A percentile compares a stretch with the other conserved stretches of the same genome.
phyloP scores from a whole-genome alignment of 805 yeast genomes.

The Lipomyces yamadae region DNA sequence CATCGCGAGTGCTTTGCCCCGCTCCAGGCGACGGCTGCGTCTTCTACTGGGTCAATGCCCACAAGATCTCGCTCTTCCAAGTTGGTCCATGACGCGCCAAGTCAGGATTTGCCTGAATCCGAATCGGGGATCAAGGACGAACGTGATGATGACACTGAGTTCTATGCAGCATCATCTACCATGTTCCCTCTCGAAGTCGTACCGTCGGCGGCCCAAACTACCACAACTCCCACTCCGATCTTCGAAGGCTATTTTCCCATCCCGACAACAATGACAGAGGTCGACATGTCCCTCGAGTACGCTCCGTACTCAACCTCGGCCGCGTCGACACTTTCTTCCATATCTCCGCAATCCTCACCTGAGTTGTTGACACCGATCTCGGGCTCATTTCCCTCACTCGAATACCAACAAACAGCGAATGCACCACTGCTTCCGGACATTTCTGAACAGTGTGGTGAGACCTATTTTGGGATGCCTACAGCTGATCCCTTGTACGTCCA shows the following conservation, averaged over 20 bases:
- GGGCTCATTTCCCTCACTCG: constrained; percentile 23
- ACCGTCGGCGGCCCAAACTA: not conserved
- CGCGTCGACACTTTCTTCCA: constrained; percentile 15
- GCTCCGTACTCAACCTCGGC: constrained; percentile 18
- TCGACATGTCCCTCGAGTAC: constrained; percentile 10
- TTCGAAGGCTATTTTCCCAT: not conserved
- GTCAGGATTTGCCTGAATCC: not conserved
- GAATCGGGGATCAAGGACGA: not conserved
- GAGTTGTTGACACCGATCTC: constrained; percentile 28
- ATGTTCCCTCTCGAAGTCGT: not conserved
- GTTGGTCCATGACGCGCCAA: not conserved
- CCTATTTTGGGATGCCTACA: not conserved
- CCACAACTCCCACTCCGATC: not conserved
- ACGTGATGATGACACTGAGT: not conserved
- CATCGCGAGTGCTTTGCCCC: constrained; percentile 22
- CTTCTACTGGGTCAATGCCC: constrained; percentile 10
- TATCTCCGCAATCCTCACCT: constrained; percentile 31
- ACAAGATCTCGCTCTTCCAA: constrained; percentile 9
- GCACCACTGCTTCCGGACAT: constrained; percentile 7
- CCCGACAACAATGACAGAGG: not conserved
- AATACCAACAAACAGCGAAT: constrained; percentile 3
- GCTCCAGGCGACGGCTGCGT: not conserved
- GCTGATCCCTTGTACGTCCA: constrained; percentile 1
- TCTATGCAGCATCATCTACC: not conserved
- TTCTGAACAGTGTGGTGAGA: constrained; percentile 8